These are phyloP conservation scores for Chaetomium tenue DNA, from an alignment of 495 filamentous ascomycete species.

Conservation along the genomic window DNA sequence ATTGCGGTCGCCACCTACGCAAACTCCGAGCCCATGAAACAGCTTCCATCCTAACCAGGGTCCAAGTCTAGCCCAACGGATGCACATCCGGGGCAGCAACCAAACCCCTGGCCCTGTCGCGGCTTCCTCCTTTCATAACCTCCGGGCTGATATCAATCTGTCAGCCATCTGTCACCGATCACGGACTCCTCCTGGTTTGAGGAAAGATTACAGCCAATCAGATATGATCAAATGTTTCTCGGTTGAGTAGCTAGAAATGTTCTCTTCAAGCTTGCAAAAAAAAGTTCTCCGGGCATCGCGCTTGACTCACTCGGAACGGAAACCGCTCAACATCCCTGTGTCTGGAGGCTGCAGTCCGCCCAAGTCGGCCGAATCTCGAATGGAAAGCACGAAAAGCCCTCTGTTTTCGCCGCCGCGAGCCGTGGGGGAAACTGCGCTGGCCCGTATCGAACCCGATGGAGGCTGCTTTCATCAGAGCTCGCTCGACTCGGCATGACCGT, in stretches of 20 bases:
- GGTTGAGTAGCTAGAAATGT: neutral
- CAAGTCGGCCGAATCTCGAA: neutral
- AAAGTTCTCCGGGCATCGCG: neutral
- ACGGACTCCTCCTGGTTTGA: neutral
- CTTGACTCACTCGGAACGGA: neutral
- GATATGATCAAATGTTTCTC: neutral
- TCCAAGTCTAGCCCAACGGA: neutral
- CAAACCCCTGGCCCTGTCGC: neutral
- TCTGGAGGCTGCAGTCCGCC: neutral
- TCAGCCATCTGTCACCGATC: constrained; percentile 1
- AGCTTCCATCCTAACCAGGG: neutral
- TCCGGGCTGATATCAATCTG: constrained; percentile 2
- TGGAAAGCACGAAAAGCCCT: neutral
- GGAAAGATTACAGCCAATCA: constrained; percentile 14
- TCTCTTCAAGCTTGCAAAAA: neutral
- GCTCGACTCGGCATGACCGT: neutral
- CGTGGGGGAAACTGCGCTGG: constrained; percentile 1
- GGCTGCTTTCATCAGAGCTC: neutral
- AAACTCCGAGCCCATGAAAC: neutral
- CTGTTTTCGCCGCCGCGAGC: neutral
- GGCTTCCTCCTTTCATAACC: neutral
- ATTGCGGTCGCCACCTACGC: neutral
- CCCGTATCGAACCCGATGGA: neutral
- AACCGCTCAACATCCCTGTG: neutral
- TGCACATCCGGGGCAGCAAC: neutral